These are phyloP conservation scores for Cercophora newfieldiana DNA, from an alignment of 495 filamentous ascomycete species.

Conservation along the genomic window DNA sequence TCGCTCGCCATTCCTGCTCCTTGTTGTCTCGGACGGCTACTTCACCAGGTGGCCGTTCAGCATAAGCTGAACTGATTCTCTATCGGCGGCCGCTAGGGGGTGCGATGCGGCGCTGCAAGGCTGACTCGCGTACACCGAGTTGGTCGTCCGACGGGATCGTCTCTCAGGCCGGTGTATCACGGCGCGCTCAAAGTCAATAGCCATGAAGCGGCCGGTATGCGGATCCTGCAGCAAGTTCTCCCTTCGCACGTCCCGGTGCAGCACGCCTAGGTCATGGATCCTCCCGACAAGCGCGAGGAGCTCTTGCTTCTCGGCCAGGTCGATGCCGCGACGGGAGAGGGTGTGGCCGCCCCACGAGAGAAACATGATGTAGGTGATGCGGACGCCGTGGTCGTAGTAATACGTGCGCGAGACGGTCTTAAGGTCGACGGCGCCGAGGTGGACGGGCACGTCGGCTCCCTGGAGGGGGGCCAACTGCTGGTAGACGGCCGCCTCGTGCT, in stretches of 20 bases:
- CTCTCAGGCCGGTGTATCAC: too few species aligned
- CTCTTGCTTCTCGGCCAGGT: slow-evolving; percentile 7
- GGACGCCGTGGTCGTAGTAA: slow-evolving; percentile 40
- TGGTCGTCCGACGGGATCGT: too few species aligned
- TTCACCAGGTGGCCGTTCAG: too few species aligned
- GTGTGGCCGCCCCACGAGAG: slow-evolving; percentile 40
- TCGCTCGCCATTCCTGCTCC: too few species aligned
- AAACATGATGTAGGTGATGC: slow-evolving; percentile 48
- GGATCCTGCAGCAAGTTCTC: slow-evolving; percentile 21
- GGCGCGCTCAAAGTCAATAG: slow-evolving; percentile 30
- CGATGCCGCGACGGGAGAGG: not conserved
- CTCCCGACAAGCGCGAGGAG: slow-evolving; percentile 21
- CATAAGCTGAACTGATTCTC: too few species aligned
- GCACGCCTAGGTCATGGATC: slow-evolving; percentile 24
- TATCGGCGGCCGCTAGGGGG: too few species aligned
- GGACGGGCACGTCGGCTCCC: slow-evolving; percentile 42
- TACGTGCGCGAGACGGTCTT: slow-evolving; percentile 28
- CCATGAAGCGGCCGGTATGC: slow-evolving; percentile 21
- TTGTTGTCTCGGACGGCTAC: too few species aligned
- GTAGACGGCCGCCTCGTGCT: slow-evolving; percentile 46
- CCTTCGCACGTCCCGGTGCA: slow-evolving; percentile 24
- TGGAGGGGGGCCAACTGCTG: slow-evolving; percentile 36
- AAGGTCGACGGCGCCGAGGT: slow-evolving; percentile 46
- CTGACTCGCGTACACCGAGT: too few species aligned
- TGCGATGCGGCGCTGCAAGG: too few species aligned